Evolutionary conservation across 352 stramenopile genomes (phyloP), one percentile per base, ranked within the genome.

Genomic region (Plasmopara muralis): DNA sequence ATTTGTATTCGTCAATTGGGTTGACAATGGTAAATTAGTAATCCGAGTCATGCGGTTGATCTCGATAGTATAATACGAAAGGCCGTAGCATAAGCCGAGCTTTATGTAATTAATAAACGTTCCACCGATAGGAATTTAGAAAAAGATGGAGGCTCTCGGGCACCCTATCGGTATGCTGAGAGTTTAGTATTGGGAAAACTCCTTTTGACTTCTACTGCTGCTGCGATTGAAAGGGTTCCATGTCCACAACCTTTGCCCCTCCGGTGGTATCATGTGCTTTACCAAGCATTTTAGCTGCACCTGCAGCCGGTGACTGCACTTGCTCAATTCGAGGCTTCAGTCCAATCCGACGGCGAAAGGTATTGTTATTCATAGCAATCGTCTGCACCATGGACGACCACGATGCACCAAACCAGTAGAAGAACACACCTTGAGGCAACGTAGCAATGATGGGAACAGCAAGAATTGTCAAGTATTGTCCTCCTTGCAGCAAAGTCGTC

Each of bases 381-480:
- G 60, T 82, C 57, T 90, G 80, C 12, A 54, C 75, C 54, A 87
- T 72, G 14, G 71, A 81, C 41, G 75, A 64, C 74, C 80, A 89
- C 9, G 77, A 87, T 0, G 77, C 74, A 8, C 71, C 77, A 39
- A 90, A 62, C 80, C 80, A 90, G 63, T 89, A 88, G 48, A 90
- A 90, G 47, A 90, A 90, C 7, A 90, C 68, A n/a, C 80, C 80
- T 43, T 90, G 77, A 2, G 73, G 73, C 14, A 87, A 54, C 48
- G 53, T 70, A 9, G 55, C 67, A 46, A 85, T 50, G 40, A 82
- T 61, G 1, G 72, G 72, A 9, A 86, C 59, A 47, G 76, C 75
- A 13, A 87, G 30, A 31, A 89, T 69, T 2, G 64, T 77, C 13
- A 64, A 29, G 40, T 83, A 89, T 61, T 86, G 75, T 13, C 80